Evolutionary conservation across 495 filamentous ascomycete genomes (phyloP), one percentile per base, ranked within the genome.

Genomic region (Cenococcum geophilum): DNA sequence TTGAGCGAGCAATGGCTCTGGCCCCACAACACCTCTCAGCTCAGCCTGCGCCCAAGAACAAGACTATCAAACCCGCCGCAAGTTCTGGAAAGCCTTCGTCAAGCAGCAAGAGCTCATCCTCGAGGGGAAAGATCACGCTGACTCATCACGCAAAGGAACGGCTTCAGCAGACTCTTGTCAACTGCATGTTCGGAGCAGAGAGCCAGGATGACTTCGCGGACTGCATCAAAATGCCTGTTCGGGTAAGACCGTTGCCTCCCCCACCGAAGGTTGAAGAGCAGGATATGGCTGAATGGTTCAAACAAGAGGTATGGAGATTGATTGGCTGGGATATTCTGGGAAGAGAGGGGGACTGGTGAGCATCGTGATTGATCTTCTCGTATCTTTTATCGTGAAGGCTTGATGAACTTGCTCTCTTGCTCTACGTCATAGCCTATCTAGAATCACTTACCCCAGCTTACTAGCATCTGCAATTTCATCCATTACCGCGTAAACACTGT

Each of bases 271-370:
- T 72, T 0, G 70, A 70, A 18, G 71, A 68, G 34, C 42, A 54
- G 8, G 64, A 70, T n/a, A 61, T 70, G 8, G 40, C 53, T n/a
- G 69, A 71, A 12, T 73, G 72, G 73, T 75, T 71, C 47, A 60
- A 63, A 52, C 59, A 64, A 45, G 67, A 72, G 43, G 59, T 75
- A 11, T 75, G 72, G 72, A 63, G 59, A 52, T 40, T 74, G 18
- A 53, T 75, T 16, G 73, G 73, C 9, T 73, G 70, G 72, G 73
- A 75, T 14, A 61, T 74, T 8, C 52, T 75, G 6, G 59, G 51
- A 8, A 55, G 62, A 35, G 70, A 71, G 50, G 48, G 49, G 3
- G 63, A 65, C 5, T 64, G 60, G 61, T 70, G 25, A 23, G 49
- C 25, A 8, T 18, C 23, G 22, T 52, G 40, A 16, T 45, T 45